These are phyloP conservation scores for Chlamydomonas incerta DNA, from an alignment of 139 green algal species.

Conservation along the genomic window DNA sequence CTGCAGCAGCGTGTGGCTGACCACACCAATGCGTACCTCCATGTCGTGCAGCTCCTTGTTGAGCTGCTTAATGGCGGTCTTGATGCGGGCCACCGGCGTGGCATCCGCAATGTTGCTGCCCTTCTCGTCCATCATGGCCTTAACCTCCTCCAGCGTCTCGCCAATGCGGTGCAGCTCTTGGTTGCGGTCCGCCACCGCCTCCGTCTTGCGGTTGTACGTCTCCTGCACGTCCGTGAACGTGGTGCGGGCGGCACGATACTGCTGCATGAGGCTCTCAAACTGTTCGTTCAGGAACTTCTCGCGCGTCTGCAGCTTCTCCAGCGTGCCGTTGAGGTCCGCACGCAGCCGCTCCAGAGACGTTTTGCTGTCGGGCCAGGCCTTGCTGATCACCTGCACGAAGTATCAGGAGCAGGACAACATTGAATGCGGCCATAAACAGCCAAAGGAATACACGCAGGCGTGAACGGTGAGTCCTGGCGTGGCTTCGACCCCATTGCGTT, in stretches of 20 bases:
- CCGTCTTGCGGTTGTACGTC: constrained; percentile 65
- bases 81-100: constrained; percentile 79
- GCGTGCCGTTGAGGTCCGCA: constrained; percentile 56
- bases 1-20: constrained; percentile 71
- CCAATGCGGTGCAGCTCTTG: constrained; percentile 73
- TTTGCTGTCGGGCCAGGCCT: constrained; percentile 59
- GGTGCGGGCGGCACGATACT: constrained; percentile 65
- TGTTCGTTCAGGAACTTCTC: constrained; percentile 80
- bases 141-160: constrained; percentile 75
- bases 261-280: constrained; percentile 71
- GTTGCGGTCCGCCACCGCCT: constrained; percentile 75
- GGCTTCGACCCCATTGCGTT: too few species aligned
- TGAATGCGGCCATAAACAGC: too few species aligned
- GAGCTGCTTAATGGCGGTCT: constrained; percentile 78
- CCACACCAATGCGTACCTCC: constrained; percentile 75
- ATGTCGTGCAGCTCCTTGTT: constrained; percentile 75
- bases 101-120: constrained; percentile 84
- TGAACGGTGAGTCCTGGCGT: too few species aligned
- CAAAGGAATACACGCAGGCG: too few species aligned
- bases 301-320: constrained; percentile 80
- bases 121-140: constrained; percentile 75
- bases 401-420: not conserved
- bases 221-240: constrained; percentile 60
- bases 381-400: constrained; percentile 51
- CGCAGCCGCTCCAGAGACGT: constrained; percentile 61